Evolutionary conservation across 2,329 filamentous ascomycete genomes (phyloP), one percentile per base, ranked within the genome.

Genomic region (Davidsoniella neocaledoniae): DNA sequence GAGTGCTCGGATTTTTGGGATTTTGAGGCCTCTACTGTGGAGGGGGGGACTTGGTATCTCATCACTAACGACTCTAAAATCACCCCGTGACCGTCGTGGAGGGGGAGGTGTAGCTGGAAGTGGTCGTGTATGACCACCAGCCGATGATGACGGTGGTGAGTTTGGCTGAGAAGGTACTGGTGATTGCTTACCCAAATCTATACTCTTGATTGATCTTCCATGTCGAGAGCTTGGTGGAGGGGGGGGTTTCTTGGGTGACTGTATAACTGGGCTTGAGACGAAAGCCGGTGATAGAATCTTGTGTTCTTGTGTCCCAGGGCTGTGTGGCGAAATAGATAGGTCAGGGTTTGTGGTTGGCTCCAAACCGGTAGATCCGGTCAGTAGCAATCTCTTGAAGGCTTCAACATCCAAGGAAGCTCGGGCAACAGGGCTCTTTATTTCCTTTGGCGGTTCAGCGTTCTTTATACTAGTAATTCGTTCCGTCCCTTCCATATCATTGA

Each of bases 191-290:
- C 69, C 60, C 48, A 64, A 65, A 53, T 67, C 56, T 57, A 72
- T 65, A 41, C 67, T 62, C 55, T 71, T 77, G 55, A 90, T 82
- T 16, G 80, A 71, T 62, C 82, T 88, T 4, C 86, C 86, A 64
- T 88, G 83, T 49, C 83, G 77, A 47, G 82, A 86, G 59, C 74
- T 86, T 9, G 71, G 71, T 19, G 83, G 83, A 5, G 82, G 81
- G 4, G 84, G 83, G 12, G 82, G 81, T 63, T 76, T 79, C 59
- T 81, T 83, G 55, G 71, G 60, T 47, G 60, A 58, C 17, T 60
- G 53, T 54, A 23, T 53, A 49, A 10, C 4, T 14, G 49, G 46
- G 48, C 51, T 55, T 46, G 51, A 48, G 8, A 33, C 12, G 5
- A 16, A n/a, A 7, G 23, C 29, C 16, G 46, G 50, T 6, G 40